Evolutionary conservation across 176 grass and related monocot species (phyloP), one percentile per base, ranked within the genome.

Genomic region (Carex littledalei): DNA sequence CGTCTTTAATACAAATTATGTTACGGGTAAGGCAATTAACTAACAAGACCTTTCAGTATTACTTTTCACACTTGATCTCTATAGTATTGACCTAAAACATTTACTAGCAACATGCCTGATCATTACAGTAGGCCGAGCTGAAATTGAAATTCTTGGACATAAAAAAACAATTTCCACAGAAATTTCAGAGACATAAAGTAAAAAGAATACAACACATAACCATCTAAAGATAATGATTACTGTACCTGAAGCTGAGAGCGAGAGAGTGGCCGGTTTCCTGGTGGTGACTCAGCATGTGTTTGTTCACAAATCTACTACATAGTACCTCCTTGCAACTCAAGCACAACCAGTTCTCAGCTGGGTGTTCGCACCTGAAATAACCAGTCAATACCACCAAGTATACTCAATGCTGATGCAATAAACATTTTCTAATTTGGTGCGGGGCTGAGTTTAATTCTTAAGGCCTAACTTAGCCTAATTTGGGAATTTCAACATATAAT

Each of bases 271-370:
- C 91, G 1, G 37, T 88, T 88, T 98, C 91, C 86, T 94, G 85
- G 86, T 93, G 86, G 87, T 98, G 96, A 52, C 9, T 79, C 54
- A 98, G 4, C 96, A 98, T 95, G 83, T 95, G 96, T 84, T 95
- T 98, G 90, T 95, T 98, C 85, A 98, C 86, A 89, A 98, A 98
- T 52, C 93, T 93, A 86, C 91, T 92, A 83, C 96, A 98, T 22
- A 95, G 6, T 37, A 95, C 90, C 91, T 95, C 96, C 91, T 98
- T 98, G 68, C 93, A 95, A 76, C 94, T 95, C 78, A 98, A 92
- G 77, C 96, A 98, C 13, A 98, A 47, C 93, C 93, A 98, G 77
- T 95, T 95, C 87, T 98, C 93, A 71, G 86, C 77, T 87, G 93
- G 89, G 31, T 98, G 89, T 53, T 95, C 80, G 55, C 96, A 98